These are phyloP conservation scores for Marasmius tenuissimus DNA, from an alignment of 1,284 basidiomycete genomes.

Conservation along the genomic window DNA sequence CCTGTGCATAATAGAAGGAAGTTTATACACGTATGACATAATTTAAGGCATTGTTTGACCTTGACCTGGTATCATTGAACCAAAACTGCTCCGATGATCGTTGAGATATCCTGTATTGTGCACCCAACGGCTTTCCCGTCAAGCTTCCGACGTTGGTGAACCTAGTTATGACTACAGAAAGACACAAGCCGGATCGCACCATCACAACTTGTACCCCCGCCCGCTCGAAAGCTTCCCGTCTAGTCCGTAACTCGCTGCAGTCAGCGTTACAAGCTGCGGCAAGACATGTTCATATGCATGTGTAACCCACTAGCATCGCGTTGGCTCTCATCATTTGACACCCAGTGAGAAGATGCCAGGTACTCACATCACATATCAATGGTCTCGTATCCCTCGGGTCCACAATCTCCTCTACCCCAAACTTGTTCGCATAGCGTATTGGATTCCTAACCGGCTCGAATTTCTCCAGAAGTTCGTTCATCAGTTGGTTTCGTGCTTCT, in stretches of 20 bases:
- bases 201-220: constrained; percentile 29
- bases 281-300: constrained; percentile 31
- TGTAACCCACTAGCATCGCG: constrained; percentile 26
- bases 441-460: constrained; percentile 41
- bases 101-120: no score
- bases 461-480: constrained; percentile 33
- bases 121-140: no score
- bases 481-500: constrained; percentile 35
- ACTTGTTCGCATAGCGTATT: constrained; percentile 36
- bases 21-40: no score
- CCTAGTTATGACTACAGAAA: no score
- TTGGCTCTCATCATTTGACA: background rate
- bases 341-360: background rate
- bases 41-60: no score
- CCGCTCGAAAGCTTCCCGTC: constrained; percentile 30
- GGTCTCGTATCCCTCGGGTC: constrained; percentile 42
- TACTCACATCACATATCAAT: constrained; percentile 37
- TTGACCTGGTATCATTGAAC: no score
- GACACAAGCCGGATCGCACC: background rate
- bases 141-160: no score
- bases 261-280: constrained; percentile 27
- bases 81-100: no score
- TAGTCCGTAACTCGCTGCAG: constrained; percentile 24
- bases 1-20: no score
- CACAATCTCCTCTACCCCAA: constrained; percentile 43